Evolutionary conservation across 2,329 filamentous ascomycete species (phyloP).

Genomic region (Calonectria leucothoes): DNA sequence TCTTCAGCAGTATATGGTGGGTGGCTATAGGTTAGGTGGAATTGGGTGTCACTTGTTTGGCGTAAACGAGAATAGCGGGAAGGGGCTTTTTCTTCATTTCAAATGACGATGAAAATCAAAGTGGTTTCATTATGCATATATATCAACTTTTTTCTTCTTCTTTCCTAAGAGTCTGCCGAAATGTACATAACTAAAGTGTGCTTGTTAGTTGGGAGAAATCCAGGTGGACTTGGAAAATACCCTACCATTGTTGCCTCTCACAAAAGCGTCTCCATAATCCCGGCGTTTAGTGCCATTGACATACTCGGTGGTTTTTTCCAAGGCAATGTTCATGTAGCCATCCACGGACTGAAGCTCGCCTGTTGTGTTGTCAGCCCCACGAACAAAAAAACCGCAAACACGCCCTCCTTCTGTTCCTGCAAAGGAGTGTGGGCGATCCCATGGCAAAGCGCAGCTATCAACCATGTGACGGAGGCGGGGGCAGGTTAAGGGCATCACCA

Average conservation of each 20-base stretch:
- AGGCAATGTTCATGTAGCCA: constrained; percentile 99
- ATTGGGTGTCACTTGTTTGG: not conserved
- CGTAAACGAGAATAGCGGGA: not conserved
- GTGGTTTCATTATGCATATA: constrained; percentile 32
- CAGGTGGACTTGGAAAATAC: not conserved
- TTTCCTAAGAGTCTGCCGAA: constrained; percentile 71
- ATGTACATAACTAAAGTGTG: constrained; percentile 73
- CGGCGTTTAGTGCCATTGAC: constrained; percentile 86
- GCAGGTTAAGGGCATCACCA: not conserved
- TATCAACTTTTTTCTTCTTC: no score
- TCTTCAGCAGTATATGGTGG: not conserved
- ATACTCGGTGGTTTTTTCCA: constrained; percentile 94
- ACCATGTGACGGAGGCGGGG: not conserved
- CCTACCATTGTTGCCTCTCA: constrained; percentile 94
- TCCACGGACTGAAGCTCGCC: constrained; percentile 97
- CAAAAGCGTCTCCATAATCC: constrained; percentile 93
- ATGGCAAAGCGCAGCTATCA: not conserved
- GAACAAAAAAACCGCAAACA: not conserved
- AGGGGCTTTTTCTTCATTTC: no score
- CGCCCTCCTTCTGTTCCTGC: not conserved
- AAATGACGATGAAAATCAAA: constrained; percentile 15
- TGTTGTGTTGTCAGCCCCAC: constrained; percentile 50
- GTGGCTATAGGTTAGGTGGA: not conserved
- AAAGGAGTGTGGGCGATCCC: not conserved
- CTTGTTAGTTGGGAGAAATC: constrained; percentile 21